These are phyloP conservation scores for Babesia divergens DNA, from an alignment of 169 alveolate genomes.

Conservation along the genomic window DNA sequence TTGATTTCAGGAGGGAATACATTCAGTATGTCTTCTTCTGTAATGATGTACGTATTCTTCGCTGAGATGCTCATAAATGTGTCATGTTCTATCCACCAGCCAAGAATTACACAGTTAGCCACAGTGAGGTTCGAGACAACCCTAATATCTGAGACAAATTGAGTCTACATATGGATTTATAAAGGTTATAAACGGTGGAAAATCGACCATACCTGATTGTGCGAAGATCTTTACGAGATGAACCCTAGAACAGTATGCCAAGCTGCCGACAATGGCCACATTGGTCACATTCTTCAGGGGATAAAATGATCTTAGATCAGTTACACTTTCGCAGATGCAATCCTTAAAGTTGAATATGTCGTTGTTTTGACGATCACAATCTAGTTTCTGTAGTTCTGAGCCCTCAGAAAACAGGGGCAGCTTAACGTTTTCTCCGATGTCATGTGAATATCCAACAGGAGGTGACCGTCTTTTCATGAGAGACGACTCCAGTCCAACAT, in stretches of 20 bases:
- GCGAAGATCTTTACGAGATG: slow-evolving; percentile 1
- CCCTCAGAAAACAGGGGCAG: neutral
- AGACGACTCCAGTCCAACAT: neutral
- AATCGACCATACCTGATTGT: slow-evolving; percentile 6
- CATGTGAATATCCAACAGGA: neutral
- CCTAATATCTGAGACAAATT: neutral
- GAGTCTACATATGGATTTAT: neutral
- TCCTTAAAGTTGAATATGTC: neutral
- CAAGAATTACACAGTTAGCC: slow-evolving; percentile 8
- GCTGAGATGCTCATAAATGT: neutral
- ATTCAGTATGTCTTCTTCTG: neutral
- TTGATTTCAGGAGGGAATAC: neutral
- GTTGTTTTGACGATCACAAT: neutral
- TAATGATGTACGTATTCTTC: neutral
- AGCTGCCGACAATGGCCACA: slow-evolving; percentile 10
- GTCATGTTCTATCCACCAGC: slow-evolving; percentile 2
- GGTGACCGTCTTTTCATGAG: neutral
- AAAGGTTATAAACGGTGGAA: neutral
- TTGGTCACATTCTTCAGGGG: neutral
- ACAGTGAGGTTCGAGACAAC: neutral
- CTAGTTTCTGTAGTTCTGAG: neutral
- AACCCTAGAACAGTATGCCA: neutral
- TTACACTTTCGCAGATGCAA: neutral
- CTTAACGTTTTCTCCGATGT: neutral
- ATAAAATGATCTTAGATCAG: neutral